Evolutionary conservation across 1,139 yeast genomes (phyloP).

Genomic region (Lodderomyces parapsilosis): DNA sequence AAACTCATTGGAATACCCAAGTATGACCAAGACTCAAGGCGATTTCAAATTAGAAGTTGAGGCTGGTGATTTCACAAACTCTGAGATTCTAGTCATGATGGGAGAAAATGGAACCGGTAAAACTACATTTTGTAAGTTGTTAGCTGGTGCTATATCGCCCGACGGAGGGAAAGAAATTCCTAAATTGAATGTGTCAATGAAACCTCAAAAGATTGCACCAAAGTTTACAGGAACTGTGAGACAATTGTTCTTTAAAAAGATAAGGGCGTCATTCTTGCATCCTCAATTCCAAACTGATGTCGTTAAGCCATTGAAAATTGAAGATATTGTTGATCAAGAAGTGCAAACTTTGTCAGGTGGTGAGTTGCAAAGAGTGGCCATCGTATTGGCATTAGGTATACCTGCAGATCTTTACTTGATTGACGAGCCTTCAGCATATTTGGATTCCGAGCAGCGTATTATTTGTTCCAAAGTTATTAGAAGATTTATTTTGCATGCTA

Average conservation of each 20-base stretch:
- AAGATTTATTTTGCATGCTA: constrained; percentile 92
- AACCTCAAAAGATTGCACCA: constrained; percentile 98
- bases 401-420: constrained; percentile 95
- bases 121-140: constrained; percentile 90
- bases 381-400: constrained; percentile 88
- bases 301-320: constrained; percentile 90
- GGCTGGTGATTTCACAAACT: constrained; percentile 88
- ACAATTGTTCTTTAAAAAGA: constrained; percentile 93
- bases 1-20: constrained; percentile 73
- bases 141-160: constrained; percentile 90
- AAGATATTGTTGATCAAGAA: constrained; percentile 93
- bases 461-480: constrained; percentile 97
- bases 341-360: constrained; percentile 98
- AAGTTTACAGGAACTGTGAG: constrained; percentile 98
- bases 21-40: constrained; percentile 89
- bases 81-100: constrained; percentile 98
- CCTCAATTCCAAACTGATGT: constrained; percentile 99
- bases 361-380: constrained; percentile 99
- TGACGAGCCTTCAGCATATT: constrained; percentile 97
- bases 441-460: constrained; percentile 99
- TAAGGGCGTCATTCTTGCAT: constrained; percentile 87
- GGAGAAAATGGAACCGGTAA: constrained; percentile 99
- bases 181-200: constrained; percentile 89
- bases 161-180: constrained; percentile 81
- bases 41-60: constrained; percentile 84